Evolutionary conservation across 345 rosid species (phyloP).

Genomic region (Euphorbia tirucalli): DNA sequence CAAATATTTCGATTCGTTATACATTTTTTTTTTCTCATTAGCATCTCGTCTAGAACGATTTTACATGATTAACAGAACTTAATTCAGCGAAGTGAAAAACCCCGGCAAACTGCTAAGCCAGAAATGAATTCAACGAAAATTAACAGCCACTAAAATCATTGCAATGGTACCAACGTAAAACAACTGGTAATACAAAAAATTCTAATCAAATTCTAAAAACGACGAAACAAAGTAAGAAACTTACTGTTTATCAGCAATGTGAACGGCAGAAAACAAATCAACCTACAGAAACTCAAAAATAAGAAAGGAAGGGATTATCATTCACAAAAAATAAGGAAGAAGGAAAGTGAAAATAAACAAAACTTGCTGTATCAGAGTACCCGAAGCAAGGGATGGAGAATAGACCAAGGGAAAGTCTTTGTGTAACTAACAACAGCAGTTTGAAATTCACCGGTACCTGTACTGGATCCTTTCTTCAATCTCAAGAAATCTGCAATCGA

Average conservation of each 20-base stretch:
- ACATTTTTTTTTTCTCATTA: too few relatives aligned
- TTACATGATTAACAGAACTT: too few relatives aligned
- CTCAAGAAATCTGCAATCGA: constrained; percentile 87
- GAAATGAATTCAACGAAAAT: not conserved
- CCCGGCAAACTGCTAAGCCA: too few relatives aligned
- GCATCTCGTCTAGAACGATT: too few relatives aligned
- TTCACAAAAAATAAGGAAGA: not conserved
- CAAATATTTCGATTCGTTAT: too few relatives aligned
- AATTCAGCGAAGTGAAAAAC: too few relatives aligned
- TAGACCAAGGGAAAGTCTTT: constrained; percentile 80
- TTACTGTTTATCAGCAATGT: constrained; percentile 90
- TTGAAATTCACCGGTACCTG: constrained; percentile 59
- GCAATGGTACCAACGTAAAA: not conserved
- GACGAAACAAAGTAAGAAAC: constrained; percentile 15
- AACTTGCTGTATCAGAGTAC: constrained; percentile 22
- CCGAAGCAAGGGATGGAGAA: constrained; percentile 76
- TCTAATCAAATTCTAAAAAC: too few relatives aligned
- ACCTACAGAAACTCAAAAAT: constrained; percentile 47
- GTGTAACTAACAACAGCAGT: constrained; percentile 78
- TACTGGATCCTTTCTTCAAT: constrained; percentile 44
- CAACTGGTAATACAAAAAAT: not conserved
- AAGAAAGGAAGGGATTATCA: not conserved
- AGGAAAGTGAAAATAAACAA: not conserved
- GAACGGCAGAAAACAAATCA: constrained; percentile 93
- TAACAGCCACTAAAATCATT: not conserved